A percentile compares a stretch with the other conserved stretches of the same genome.
Evolutionary conservation across 129 eudicot genomes (phyloP).

Genomic region (Erigeron canadensis): DNA sequence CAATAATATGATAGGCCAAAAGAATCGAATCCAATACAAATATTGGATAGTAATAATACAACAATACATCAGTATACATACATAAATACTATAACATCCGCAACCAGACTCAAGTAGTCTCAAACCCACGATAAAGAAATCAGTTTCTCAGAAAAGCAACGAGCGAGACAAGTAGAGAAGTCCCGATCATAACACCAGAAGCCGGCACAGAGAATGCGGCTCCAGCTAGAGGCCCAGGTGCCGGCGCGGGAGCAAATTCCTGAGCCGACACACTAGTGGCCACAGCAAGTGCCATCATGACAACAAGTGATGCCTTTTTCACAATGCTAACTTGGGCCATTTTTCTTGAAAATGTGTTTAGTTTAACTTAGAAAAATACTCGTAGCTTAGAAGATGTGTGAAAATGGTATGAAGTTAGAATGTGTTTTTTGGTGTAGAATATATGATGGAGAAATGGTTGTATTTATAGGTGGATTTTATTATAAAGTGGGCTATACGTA

Average conservation of each 20-base stretch:
- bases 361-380: not conserved
- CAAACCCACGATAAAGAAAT: not conserved
- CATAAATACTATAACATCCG: not conserved
- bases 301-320: constrained; percentile 22
- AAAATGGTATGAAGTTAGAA: not conserved
- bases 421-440: constrained; percentile 9
- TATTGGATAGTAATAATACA: constrained; percentile 20
- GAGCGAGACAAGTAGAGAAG: constrained; percentile 44
- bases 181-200: constrained; percentile 38
- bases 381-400: too few relatives aligned
- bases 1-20: constrained; percentile 4
- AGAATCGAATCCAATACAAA: constrained; percentile 30
- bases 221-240: constrained; percentile 51
- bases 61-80: not conserved
- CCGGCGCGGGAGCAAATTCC: constrained; percentile 41
- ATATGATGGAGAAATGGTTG: not conserved
- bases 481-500: constrained; percentile 10
- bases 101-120: not conserved
- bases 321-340: constrained; percentile 49
- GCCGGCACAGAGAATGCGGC: constrained; percentile 46
- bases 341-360: not conserved
- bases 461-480: constrained; percentile 14
- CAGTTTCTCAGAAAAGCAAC: constrained; percentile 41
- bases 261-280: constrained; percentile 37
- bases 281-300: constrained; percentile 26